Evolutionary conservation across 1,284 basidiomycete genomes (phyloP), one percentile per base, ranked within the genome.

Genomic region (Trametes hirsuta): DNA sequence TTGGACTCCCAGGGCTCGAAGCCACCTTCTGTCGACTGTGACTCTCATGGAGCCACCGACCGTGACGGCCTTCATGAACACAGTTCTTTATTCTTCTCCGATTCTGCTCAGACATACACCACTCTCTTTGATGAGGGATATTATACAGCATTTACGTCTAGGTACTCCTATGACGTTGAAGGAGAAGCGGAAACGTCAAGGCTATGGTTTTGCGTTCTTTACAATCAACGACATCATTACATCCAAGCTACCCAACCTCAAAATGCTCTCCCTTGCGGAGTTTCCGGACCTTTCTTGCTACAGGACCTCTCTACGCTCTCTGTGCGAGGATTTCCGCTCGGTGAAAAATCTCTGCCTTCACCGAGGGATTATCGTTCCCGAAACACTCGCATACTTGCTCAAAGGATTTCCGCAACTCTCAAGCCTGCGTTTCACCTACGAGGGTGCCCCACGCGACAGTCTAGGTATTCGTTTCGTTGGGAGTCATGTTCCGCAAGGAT

Each of bases 21-120:
- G 42, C 42, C 42, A 53, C 25, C 34, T 53, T n/a, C 45, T 45
- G 22, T 53, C 51, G 1, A 53, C 51, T 6, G 15, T 53, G 30
- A 53, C 51, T 14, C 51, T 53, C 34, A 53, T 35, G 34, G 51
- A 53, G 42, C 51, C 51, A 22, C 12, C 42, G 18, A 46, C 51
- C 3, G 51, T 53, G n/a, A 24, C 8, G 21, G 51, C 51, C 5
- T 53, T 53, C 51, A 25, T 35, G 18, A 22, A 24, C 18, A 21
- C 21, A 15, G 14, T 53, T 34, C 30, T 24, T 22, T 22, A 25
- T 21, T 11, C 51, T 5, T 21, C 41, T 5, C 30, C 24, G 36
- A 11, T 46, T 21, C 10, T 12, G n/a, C 34, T 36, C 12, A 14
- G 21, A 4, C 34, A 11, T n/a, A 15, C 1, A 2, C 18, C 34